Percentiles rank a stretch among this genome's conserved stretches.
These are phyloP conservation scores for Cenchrus americanus DNA, from an alignment of 176 grass and related monocot genomes.

Conservation along the genomic window DNA sequence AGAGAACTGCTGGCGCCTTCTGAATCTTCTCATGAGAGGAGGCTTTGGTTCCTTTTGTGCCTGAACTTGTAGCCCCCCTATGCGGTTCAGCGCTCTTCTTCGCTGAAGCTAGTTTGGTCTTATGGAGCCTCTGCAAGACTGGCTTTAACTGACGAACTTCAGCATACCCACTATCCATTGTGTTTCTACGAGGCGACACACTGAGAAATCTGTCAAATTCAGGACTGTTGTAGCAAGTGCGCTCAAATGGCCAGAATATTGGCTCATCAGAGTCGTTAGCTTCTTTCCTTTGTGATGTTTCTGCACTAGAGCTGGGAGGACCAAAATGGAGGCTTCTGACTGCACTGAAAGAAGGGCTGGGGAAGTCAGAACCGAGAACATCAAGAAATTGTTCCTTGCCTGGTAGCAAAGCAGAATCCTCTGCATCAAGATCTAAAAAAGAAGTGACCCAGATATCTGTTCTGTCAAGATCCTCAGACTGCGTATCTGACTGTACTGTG, in stretches of 20 bases:
- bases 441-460: constrained; percentile 63
- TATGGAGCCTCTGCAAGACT: constrained; percentile 36
- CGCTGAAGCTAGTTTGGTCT: constrained; percentile 25
- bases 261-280: constrained; percentile 36
- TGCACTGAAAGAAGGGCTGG: constrained; percentile 55
- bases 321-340: constrained; percentile 28
- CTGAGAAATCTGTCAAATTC: constrained; percentile 48
- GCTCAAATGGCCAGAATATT: constrained; percentile 64
- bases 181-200: constrained; percentile 45
- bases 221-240: constrained; percentile 35
- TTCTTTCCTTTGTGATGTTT: not conserved
- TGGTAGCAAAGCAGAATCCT: constrained; percentile 48
- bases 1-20: constrained; percentile 6
- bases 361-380: constrained; percentile 42
- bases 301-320: constrained; percentile 9
- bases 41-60: constrained; percentile 2
- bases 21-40: constrained; percentile 26
- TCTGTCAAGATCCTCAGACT: constrained; percentile 45
- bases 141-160: constrained; percentile 39
- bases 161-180: not conserved
- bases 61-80: not conserved
- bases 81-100: not conserved
- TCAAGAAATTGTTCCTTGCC: constrained; percentile 40
- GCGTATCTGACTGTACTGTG: constrained; percentile 29
- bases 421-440: constrained; percentile 49